Percentiles rank a stretch among this genome's conserved stretches.
Conservation (phyloP, 768 basidiomycete genomes). For the Psilocybe tampanensis region DNA sequence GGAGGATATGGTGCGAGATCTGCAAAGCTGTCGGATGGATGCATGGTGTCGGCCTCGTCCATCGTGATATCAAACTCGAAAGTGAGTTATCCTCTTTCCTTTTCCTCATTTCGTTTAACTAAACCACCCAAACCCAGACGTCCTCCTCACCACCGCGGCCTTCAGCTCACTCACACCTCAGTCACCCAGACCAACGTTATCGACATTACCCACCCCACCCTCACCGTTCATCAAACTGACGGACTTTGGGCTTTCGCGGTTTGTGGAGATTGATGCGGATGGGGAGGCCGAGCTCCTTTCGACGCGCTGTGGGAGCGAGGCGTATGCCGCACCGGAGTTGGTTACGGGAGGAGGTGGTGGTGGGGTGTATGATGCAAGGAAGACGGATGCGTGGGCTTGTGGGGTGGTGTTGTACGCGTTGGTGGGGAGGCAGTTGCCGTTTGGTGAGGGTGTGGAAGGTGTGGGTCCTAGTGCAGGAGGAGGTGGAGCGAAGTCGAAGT, state of each 20-base stretch:
- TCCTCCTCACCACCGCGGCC: slow-evolving; percentile 61
- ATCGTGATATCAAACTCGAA: slow-evolving; percentile 90
- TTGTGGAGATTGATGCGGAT: slow-evolving; percentile 61
- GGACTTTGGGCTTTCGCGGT: slow-evolving; percentile 89
- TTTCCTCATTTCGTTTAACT: neutral
- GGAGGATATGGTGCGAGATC: slow-evolving; percentile 77
- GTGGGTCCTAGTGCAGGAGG: slow-evolving; percentile 26
- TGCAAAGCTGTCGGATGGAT: slow-evolving; percentile 84
- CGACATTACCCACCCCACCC: slow-evolving; percentile 39
- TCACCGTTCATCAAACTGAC: slow-evolving; percentile 77
- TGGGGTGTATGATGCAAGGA: slow-evolving; percentile 77
- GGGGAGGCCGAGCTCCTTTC: slow-evolving; percentile 49
- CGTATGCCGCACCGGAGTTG: slow-evolving; percentile 83
- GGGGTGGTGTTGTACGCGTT: slow-evolving; percentile 88
- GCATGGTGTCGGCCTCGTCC: slow-evolving; percentile 83
- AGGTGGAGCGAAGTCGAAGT: slow-evolving; percentile 18
- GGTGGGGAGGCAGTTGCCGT: slow-evolving; percentile 70
- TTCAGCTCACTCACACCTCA: slow-evolving; percentile 25
- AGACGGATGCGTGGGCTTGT: slow-evolving; percentile 89
- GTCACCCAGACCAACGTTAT: slow-evolving; percentile 29
- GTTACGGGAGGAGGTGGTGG: slow-evolving; percentile 46
- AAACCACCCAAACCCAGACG: slow-evolving; percentile 52
- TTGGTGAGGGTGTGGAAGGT: slow-evolving; percentile 59
- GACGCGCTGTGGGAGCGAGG: slow-evolving; percentile 87
- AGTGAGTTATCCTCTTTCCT: slow-evolving; percentile 41